Percentiles rank a stretch among this genome's conserved stretches.
These are phyloP conservation scores for Pisolithus thermaeus DNA, from an alignment of 1,284 basidiomycete species.

Conservation along the genomic window DNA sequence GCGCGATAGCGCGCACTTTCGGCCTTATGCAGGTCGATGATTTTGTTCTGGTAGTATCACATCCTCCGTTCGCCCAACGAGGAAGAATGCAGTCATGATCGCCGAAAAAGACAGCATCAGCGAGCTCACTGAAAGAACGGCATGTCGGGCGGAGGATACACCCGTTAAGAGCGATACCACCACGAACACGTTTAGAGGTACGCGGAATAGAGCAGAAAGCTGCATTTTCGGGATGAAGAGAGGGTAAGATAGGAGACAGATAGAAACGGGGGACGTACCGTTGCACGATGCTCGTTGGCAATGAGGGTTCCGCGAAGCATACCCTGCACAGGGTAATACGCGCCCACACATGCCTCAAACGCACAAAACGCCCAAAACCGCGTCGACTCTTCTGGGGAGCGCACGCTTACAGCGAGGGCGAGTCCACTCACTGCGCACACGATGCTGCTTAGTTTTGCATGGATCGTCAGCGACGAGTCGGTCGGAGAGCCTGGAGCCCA, in stretches of 20 bases:
- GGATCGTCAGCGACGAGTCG: conserved; percentile 47
- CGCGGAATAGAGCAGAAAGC: conserved; percentile 67
- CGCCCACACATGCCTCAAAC: conserved; percentile 71
- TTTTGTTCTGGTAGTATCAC: conserved; percentile 14
- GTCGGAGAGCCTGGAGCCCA: conserved; percentile 25
- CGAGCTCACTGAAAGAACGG: conserved; percentile 56
- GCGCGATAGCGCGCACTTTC: no score
- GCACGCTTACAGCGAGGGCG: conserved; percentile 50
- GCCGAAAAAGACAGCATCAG: conserved; percentile 56
- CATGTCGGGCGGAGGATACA: conserved; percentile 56
- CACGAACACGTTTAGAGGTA: conserved; percentile 70
- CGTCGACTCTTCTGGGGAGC: conserved; percentile 38
- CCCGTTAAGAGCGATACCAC: conserved; percentile 66
- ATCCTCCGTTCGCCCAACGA: conserved; percentile 32
- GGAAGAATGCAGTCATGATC: conserved; percentile 49
- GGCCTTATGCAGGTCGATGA: conserved; percentile 13
- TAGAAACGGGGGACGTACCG: conserved; percentile 38
- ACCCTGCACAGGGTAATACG: conserved; percentile 77
- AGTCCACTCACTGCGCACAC: conserved; percentile 56
- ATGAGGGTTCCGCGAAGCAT: conserved; percentile 65
- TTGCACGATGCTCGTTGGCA: conserved; percentile 69
- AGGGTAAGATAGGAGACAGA: background rate
- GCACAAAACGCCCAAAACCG: conserved; percentile 71
- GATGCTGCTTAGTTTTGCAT: conserved; percentile 61
- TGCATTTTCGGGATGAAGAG: conserved; percentile 18